Percentiles rank a stretch among this genome's conserved stretches.
Conservation (phyloP, 2,329 filamentous ascomycete species). For the Fonsecaea multimorphosa region DNA sequence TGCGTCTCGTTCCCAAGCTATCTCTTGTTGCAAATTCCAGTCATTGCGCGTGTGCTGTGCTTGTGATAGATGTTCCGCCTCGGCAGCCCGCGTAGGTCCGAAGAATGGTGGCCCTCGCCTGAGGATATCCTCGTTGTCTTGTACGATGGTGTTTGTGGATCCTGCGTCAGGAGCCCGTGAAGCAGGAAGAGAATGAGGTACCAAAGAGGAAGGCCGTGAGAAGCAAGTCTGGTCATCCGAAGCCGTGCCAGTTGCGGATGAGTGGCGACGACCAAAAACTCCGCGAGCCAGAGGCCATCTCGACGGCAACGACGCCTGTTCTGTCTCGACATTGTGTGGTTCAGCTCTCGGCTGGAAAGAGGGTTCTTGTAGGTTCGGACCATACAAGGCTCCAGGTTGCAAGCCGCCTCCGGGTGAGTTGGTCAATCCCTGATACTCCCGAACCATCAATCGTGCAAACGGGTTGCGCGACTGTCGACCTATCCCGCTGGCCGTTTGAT, state of each 20-base stretch:
- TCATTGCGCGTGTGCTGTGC: not conserved
- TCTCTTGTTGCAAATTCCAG: not conserved
- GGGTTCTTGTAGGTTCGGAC: not conserved
- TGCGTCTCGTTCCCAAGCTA: constrained; percentile 1
- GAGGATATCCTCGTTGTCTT: not conserved
- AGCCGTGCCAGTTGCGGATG: not conserved
- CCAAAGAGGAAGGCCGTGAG: not conserved
- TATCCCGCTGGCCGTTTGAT: not conserved
- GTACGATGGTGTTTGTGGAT: not conserved
- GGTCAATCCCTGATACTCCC: not conserved
- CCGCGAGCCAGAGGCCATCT: not conserved
- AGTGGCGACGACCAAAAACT: not conserved
- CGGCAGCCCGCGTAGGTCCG: not conserved
- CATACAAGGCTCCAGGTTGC: not conserved
- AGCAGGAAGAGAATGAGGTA: not conserved
- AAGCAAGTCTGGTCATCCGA: not conserved
- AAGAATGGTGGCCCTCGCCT: not conserved
- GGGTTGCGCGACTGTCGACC: not conserved
- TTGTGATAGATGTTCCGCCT: not conserved
- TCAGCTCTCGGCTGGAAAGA: not conserved
- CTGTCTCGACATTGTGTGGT: not conserved
- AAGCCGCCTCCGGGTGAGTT: not conserved
- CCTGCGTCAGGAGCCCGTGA: not conserved
- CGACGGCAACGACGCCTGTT: not conserved
- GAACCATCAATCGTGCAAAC: not conserved